Evolutionary conservation across 2,329 filamentous ascomycete genomes (phyloP).

Genomic region (Chaetomium strumarium): DNA sequence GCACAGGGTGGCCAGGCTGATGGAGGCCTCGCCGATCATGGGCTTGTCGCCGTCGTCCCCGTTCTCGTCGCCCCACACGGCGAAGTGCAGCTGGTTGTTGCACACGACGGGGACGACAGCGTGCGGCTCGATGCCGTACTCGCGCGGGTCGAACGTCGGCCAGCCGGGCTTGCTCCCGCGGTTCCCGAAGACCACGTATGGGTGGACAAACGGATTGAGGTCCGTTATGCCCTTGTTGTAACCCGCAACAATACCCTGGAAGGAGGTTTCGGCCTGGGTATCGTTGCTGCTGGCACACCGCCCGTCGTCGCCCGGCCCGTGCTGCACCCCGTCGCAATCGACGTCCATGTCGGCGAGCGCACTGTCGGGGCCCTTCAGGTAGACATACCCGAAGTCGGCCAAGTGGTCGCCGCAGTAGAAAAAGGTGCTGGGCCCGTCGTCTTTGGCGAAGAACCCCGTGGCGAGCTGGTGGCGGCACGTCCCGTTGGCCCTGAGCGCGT

Average conservation of each 20-base stretch:
- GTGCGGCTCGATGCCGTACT: conserved; percentile 41
- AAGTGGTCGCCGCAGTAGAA: conserved; percentile 41
- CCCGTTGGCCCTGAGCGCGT: conserved; percentile 4
- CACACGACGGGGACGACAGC: conserved; percentile 53
- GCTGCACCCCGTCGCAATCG: conserved; percentile 50
- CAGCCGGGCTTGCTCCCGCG: conserved; percentile 28
- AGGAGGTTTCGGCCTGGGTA: conserved; percentile 40
- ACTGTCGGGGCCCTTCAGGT: conserved; percentile 35
- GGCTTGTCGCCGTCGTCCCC: conserved; percentile 37
- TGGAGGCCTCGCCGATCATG: conserved; percentile 42
- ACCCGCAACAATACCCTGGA: conserved; percentile 32
- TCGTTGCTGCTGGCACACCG: conserved; percentile 39
- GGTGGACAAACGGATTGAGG: conserved; percentile 46
- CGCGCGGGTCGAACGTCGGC: conserved; percentile 36
- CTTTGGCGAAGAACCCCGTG: conserved; percentile 30
- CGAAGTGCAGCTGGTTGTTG: conserved; percentile 39
- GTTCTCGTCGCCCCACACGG: conserved; percentile 50
- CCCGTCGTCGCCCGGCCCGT: conserved; percentile 34
- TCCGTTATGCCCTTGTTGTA: conserved; percentile 37
- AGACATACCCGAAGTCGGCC: conserved; percentile 34
- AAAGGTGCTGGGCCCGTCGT: conserved; percentile 27
- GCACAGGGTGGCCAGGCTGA: conserved; percentile 44
- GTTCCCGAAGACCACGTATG: conserved; percentile 52
- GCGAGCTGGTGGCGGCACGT: conserved; percentile 25
- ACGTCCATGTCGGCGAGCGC: conserved; percentile 50